Conservation (phyloP, 305 asterid species). For the Fraxinus baroniana region DNA sequence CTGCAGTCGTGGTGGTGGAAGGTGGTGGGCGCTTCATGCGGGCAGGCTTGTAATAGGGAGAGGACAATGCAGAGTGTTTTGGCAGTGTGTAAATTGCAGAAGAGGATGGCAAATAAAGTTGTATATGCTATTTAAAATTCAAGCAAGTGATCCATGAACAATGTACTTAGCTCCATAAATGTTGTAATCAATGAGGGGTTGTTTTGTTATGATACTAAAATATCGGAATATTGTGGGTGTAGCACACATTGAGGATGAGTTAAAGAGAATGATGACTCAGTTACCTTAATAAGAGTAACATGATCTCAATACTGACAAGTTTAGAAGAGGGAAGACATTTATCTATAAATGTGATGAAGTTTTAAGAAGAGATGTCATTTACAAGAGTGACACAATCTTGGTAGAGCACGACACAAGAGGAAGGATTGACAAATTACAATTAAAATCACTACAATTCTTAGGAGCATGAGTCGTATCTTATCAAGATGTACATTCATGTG, state of each 20-base stretch:
- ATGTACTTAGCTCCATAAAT: constrained; percentile 32
- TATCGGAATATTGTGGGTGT: neutral
- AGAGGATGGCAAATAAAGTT: constrained; percentile 16
- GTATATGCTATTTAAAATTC: constrained; percentile 35
- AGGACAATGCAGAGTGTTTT: constrained; percentile 5
- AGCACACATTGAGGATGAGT: neutral
- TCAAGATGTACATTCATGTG: neutral
- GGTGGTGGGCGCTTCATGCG: constrained; percentile 28
- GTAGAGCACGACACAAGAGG: neutral
- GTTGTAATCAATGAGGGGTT: constrained; percentile 33
- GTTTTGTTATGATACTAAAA: neutral
- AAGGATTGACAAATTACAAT: neutral
- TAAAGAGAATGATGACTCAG: neutral
- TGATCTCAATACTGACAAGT: neutral
- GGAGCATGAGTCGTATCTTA: neutral
- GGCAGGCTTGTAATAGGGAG: neutral
- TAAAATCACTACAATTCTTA: neutral
- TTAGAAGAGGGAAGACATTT: neutral
- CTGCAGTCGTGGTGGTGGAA: neutral
- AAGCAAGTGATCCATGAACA: constrained; percentile 45
- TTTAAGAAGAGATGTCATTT: neutral
- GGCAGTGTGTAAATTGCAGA: constrained; percentile 19
- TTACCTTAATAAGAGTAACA: neutral
- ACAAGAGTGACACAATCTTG: neutral
- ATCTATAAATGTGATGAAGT: neutral